A percentile compares a stretch with the other conserved stretches of the same genome.
phyloP scores from a whole-genome alignment of 2,329 filamentous ascomycete species.

The Apiospora phragmitis region DNA sequence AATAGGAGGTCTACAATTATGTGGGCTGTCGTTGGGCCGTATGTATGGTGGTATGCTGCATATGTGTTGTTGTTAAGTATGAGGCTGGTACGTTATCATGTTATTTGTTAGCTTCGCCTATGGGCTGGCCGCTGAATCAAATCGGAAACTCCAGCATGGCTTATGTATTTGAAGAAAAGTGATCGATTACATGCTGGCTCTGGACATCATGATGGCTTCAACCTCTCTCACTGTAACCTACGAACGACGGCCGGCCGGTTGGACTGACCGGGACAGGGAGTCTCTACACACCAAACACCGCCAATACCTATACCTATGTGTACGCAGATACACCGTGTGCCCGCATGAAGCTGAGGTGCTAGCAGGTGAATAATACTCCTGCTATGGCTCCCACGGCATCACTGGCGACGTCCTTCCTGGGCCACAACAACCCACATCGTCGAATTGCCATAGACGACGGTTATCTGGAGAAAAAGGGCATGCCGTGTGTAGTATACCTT shows the following conservation, averaged over 20 bases:
- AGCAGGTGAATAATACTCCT: background rate
- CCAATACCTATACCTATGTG: background rate
- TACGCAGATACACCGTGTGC: background rate
- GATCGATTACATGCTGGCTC: background rate
- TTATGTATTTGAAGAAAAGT: background rate
- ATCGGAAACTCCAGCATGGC: background rate
- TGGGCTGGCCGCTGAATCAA: constrained; percentile 2
- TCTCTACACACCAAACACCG: background rate
- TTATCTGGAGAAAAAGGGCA: background rate
- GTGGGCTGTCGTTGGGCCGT: background rate
- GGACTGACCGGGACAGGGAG: background rate
- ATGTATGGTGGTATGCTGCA: background rate
- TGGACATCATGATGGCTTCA: background rate
- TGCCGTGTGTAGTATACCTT: background rate
- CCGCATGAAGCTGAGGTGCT: background rate
- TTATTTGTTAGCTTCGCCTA: background rate
- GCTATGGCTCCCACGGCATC: background rate
- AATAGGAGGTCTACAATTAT: background rate
- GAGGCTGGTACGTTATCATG: constrained; percentile 5
- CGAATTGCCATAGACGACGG: background rate
- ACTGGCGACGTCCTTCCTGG: background rate
- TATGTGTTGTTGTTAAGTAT: constrained; percentile 1
- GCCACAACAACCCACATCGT: background rate
- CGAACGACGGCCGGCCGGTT: background rate
- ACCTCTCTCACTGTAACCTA: background rate